These are phyloP conservation scores for Paraphaeosphaeria minitans DNA, from an alignment of 2,329 filamentous ascomycete species.

Conservation along the genomic window DNA sequence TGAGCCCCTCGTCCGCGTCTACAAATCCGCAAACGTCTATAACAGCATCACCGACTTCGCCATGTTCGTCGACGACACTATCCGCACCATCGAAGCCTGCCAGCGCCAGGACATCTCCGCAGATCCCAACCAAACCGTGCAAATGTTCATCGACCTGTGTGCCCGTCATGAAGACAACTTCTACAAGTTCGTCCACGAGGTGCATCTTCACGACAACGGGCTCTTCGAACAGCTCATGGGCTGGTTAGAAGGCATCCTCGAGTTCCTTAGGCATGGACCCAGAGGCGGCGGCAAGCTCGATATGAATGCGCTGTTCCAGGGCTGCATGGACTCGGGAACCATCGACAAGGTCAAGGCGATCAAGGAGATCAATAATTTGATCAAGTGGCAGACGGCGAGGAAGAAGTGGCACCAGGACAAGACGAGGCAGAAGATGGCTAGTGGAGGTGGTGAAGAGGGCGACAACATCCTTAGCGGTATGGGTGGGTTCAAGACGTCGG, in stretches of 20 bases:
- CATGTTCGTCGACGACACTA: constrained; percentile 89
- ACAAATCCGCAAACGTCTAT: constrained; percentile 98
- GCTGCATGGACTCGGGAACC: constrained; percentile 68
- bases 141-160: constrained; percentile 96
- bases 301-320: constrained; percentile 91
- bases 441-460: constrained; percentile 65
- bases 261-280: constrained; percentile 88
- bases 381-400: constrained; percentile 90
- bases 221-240: constrained; percentile 95
- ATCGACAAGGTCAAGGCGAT: constrained; percentile 76
- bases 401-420: constrained; percentile 99
- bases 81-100: constrained; percentile 73
- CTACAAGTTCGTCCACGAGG: constrained; percentile 98
- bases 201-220: constrained; percentile 95
- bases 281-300: constrained; percentile 79
- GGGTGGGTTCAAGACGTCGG: constrained; percentile 72
- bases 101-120: constrained; percentile 82
- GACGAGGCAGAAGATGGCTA: constrained; percentile 98
- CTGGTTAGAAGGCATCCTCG: constrained; percentile 94
- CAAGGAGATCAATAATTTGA: constrained; percentile 80
- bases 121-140: constrained; percentile 97
- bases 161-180: constrained; percentile 94
- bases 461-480: constrained; percentile 47
- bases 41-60: constrained; percentile 97
- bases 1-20: constrained; percentile 93